phyloP scores from a whole-genome alignment of 768 basidiomycete genomes.

The Trametes villosa region DNA sequence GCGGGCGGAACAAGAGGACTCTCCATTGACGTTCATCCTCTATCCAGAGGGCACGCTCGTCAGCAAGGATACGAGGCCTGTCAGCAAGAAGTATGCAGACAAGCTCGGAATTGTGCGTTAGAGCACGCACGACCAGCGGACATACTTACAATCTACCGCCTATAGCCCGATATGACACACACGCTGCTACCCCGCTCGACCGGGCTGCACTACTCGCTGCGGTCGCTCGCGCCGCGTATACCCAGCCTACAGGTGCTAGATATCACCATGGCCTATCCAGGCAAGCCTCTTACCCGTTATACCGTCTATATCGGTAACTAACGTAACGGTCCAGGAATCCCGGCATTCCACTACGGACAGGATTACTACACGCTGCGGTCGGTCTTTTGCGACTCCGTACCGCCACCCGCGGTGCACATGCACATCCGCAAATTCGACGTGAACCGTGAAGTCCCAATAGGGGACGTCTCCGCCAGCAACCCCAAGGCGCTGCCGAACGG shows the following conservation, averaged over 20 bases:
- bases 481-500: constrained; percentile 36
- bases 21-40: constrained; percentile 79
- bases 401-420: constrained; percentile 86
- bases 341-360: constrained; percentile 81
- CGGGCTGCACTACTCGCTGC: constrained; percentile 83
- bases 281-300: constrained; percentile 42
- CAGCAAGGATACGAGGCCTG: constrained; percentile 81
- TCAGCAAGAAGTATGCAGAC: constrained; percentile 86
- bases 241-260: constrained; percentile 84
- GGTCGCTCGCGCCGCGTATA: constrained; percentile 78
- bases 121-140: background rate
- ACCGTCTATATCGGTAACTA: background rate
- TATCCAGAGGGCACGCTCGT: constrained; percentile 98
- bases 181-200: constrained; percentile 91
- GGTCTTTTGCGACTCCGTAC: constrained; percentile 77
- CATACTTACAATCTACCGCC: background rate
- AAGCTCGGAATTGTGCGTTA: constrained; percentile 83
- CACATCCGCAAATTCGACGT: constrained; percentile 85
- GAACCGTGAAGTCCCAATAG: constrained; percentile 67
- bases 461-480: constrained; percentile 51
- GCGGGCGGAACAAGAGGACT: constrained; percentile 67
- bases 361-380: constrained; percentile 88
- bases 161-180: constrained; percentile 77
- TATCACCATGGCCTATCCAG: constrained; percentile 90
- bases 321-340: constrained; percentile 59